Conservation (phyloP, 2,329 filamentous ascomycete species). For the Blastomyces gilchristii region DNA sequence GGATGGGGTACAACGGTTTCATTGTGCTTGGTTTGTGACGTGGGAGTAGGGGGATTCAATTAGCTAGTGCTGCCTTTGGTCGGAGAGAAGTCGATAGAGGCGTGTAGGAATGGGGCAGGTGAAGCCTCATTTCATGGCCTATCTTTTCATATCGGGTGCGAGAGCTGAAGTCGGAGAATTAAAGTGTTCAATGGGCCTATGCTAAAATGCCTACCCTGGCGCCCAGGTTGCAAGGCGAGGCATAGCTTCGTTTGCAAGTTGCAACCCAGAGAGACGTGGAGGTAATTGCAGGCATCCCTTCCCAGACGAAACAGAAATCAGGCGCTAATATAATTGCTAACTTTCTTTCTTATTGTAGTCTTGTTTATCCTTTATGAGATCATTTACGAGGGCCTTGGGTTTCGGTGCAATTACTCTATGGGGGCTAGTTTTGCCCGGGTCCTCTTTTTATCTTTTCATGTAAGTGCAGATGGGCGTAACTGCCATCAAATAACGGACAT, state of each 20-base stretch:
- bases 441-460: neutral
- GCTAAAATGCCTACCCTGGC: neutral
- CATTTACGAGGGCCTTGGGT: neutral
- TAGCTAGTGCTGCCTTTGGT: neutral
- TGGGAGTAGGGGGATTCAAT: neutral
- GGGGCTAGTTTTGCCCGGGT: neutral
- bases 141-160: neutral
- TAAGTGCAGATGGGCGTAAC: neutral
- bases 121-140: neutral
- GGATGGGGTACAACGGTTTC: neutral
- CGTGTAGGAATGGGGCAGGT: neutral
- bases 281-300: neutral
- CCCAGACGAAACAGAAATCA: neutral
- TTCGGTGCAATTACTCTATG: neutral
- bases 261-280: neutral
- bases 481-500: too few species aligned
- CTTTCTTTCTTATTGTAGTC: neutral
- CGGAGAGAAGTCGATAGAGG: neutral
- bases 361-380: neutral
- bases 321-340: neutral
- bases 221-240: neutral
- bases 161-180: neutral
- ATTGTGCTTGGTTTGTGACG: neutral
- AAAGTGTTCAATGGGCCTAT: neutral
- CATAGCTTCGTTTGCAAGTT: neutral